These are phyloP conservation scores for Aspergillus sp. DNA, from an alignment of 2,329 filamentous ascomycete species.

Conservation along the genomic window DNA sequence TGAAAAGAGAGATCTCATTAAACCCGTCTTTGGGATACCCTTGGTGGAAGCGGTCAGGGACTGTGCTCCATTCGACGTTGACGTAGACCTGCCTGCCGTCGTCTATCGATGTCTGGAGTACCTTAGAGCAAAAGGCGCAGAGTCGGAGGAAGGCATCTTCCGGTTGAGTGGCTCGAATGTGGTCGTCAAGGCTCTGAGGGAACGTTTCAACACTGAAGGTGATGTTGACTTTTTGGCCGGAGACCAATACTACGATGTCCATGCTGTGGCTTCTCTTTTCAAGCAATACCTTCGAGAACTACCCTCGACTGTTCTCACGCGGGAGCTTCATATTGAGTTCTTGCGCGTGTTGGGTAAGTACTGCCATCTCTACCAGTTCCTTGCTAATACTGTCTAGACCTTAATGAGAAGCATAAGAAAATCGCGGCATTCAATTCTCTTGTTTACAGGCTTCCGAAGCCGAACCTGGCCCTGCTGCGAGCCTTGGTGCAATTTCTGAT, in stretches of 20 bases:
- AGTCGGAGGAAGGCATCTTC: constrained; percentile 92
- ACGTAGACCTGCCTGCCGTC: constrained; percentile 82
- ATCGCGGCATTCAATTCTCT: constrained; percentile 75
- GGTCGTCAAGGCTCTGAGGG: constrained; percentile 85
- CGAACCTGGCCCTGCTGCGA: constrained; percentile 80
- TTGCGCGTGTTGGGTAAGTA: constrained; percentile 70
- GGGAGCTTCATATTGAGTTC: constrained; percentile 89
- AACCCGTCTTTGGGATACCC: constrained; percentile 82
- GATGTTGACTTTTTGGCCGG: constrained; percentile 83
- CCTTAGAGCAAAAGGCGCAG: constrained; percentile 78
- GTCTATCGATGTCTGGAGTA: constrained; percentile 97
- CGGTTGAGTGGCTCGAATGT: constrained; percentile 95
- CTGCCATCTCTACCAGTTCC: neutral
- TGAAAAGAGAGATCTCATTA: constrained; percentile 58
- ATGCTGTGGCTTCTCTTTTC: constrained; percentile 90
- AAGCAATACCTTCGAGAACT: constrained; percentile 94
- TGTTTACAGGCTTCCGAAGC: constrained; percentile 76
- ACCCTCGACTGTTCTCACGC: constrained; percentile 86
- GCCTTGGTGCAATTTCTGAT: constrained; percentile 88
- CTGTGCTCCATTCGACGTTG: constrained; percentile 72
- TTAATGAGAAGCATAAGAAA: constrained; percentile 75
- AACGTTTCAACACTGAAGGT: constrained; percentile 91
- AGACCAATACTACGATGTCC: constrained; percentile 88
- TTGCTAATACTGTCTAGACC: constrained; percentile 56
- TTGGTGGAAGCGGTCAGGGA: constrained; percentile 84